Conservation (phyloP, 371 early-diverging fungal genomes). For the Sporodiniella umbellata region DNA sequence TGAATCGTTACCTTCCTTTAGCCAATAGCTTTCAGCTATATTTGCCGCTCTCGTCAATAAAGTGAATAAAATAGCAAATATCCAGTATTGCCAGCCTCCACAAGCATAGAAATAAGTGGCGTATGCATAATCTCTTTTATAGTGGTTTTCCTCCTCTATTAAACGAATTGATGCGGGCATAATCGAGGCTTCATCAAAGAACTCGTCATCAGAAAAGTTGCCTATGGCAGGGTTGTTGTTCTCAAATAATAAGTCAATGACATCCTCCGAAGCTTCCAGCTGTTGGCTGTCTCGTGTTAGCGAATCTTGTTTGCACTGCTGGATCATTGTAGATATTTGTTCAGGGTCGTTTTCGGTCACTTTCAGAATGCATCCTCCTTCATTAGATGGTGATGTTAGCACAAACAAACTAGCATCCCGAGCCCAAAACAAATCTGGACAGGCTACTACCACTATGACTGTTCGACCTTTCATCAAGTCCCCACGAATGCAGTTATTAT, state of each 20-base stretch:
- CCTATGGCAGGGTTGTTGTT: slow-evolving; percentile 1
- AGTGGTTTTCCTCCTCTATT: slow-evolving; percentile 10
- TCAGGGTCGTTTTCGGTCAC: slow-evolving; percentile 9
- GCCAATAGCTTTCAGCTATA: slow-evolving; percentile 47
- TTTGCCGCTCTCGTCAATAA: slow-evolving; percentile 30
- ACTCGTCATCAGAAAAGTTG: slow-evolving; percentile 26
- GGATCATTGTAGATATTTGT: slow-evolving; percentile 10
- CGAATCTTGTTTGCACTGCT: slow-evolving; percentile 1
- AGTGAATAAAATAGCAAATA: slow-evolving; percentile 26
- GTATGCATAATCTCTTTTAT: slow-evolving; percentile 30
- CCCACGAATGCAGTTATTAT: slow-evolving; percentile 62
- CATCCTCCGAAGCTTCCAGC: slow-evolving; percentile 13
- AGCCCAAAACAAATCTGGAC: slow-evolving; percentile 64
- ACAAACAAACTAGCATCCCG: slow-evolving; percentile 67
- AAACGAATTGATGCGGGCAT: slow-evolving; percentile 31
- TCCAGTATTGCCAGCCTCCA: slow-evolving; percentile 46
- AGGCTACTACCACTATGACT: slow-evolving; percentile 73
- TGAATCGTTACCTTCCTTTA: slow-evolving; percentile 43
- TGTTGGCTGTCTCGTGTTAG: neutral
- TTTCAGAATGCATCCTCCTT: neutral
- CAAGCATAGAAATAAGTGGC: slow-evolving; percentile 42
- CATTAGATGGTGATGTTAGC: slow-evolving; percentile 2
- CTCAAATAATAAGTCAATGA: slow-evolving; percentile 32
- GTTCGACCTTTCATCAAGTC: slow-evolving; percentile 72
- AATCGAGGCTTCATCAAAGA: slow-evolving; percentile 32